Conservation (phyloP, 2,329 filamentous ascomycete genomes). For the Neonectria ditissima region DNA sequence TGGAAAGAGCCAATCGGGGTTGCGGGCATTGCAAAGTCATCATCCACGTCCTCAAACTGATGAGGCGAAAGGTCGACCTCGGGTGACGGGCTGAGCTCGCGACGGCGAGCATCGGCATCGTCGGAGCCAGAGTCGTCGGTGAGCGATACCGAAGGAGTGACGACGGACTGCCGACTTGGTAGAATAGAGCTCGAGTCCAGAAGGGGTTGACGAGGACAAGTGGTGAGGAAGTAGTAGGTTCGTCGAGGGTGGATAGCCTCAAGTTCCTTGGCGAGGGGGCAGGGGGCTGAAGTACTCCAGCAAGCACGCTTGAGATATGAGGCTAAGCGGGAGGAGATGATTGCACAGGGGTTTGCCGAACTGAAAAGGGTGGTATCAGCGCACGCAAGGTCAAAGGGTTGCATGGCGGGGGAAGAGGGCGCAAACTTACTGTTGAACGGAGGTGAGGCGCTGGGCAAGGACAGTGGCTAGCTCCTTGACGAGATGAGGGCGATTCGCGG, state of each 20-base stretch:
- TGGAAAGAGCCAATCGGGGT: constrained; percentile 75
- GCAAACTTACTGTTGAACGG: constrained; percentile 87
- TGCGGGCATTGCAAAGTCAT: constrained; percentile 68
- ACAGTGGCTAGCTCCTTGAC: constrained; percentile 92
- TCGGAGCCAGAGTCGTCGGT: constrained; percentile 69
- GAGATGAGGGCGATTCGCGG: constrained; percentile 90
- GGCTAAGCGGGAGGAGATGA: constrained; percentile 92
- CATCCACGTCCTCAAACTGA: constrained; percentile 82
- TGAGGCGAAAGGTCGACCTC: constrained; percentile 91
- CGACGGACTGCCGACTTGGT: constrained; percentile 61
- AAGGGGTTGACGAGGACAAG: constrained; percentile 84
- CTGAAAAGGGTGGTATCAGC: constrained; percentile 61
- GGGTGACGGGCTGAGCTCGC: constrained; percentile 87
- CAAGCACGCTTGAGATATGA: constrained; percentile 89
- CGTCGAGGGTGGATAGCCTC: constrained; percentile 93
- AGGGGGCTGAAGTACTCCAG: constrained; percentile 82
- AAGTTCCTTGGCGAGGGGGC: constrained; percentile 92
- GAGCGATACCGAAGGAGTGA: constrained; percentile 84
- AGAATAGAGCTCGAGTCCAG: constrained; percentile 60
- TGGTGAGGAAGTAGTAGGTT: constrained; percentile 96
- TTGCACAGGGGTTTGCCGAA: constrained; percentile 93
- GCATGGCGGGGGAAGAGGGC: constrained; percentile 25
- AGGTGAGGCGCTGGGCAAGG: constrained; percentile 79
- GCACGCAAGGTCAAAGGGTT: constrained; percentile 27
- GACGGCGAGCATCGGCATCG: constrained; percentile 76